Conservation (phyloP, 805 yeast species). For the Starmerella vaccinii region DNA sequence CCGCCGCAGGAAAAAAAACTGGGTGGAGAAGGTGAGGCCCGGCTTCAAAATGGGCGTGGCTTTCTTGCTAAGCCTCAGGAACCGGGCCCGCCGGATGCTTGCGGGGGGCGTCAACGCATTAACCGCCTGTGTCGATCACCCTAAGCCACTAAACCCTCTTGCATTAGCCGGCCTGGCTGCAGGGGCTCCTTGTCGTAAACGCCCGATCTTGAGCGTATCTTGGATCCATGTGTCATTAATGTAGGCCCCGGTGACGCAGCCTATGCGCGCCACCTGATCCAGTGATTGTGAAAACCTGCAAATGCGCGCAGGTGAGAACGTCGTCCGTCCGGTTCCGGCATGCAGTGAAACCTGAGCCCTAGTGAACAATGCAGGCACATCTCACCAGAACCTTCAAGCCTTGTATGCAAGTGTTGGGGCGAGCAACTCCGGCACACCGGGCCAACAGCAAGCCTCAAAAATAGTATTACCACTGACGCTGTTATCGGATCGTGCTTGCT, state of each 20-base stretch:
- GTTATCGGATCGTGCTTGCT: neutral
- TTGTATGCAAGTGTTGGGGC: neutral
- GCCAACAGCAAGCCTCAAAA: neutral
- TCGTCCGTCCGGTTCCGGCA: neutral
- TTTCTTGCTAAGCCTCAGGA: too few species aligned
- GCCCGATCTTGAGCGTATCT: neutral
- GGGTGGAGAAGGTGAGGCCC: too few species aligned
- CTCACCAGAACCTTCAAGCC: neutral
- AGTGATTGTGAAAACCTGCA: neutral
- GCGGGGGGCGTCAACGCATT: too few species aligned
- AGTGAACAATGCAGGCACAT: neutral
- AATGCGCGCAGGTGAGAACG: neutral
- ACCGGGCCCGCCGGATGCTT: too few species aligned
- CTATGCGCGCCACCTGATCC: neutral
- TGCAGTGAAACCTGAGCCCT: slow-evolving; percentile 1
- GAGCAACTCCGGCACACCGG: too few species aligned
- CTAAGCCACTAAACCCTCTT: neutral
- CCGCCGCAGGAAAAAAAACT: too few species aligned
- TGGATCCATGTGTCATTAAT: neutral
- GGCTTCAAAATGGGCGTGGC: too few species aligned
- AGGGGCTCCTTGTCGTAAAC: neutral
- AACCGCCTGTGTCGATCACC: neutral
- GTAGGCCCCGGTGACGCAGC: neutral
- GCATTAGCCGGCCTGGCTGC: neutral
- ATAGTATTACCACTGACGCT: neutral